phyloP scores from a whole-genome alignment of 1,284 basidiomycete species.

The Tilletia indica region DNA sequence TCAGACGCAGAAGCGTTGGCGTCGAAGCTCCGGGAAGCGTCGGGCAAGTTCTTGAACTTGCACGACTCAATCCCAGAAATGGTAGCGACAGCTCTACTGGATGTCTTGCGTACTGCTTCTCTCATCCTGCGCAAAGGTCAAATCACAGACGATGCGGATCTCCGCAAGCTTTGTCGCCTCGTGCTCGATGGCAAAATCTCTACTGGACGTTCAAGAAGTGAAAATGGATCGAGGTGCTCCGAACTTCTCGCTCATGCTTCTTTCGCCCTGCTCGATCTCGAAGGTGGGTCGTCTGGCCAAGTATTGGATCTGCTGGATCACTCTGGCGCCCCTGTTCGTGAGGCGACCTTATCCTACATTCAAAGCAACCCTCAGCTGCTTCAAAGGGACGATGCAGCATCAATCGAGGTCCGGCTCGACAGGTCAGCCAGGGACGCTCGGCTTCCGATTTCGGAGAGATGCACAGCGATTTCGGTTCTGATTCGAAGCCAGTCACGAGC shows the following conservation, averaged over 20 bases:
- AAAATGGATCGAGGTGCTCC: neutral
- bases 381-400: no score
- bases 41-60: no score
- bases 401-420: neutral
- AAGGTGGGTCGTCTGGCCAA: no score
- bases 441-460: neutral
- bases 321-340: neutral
- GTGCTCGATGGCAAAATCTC: neutral
- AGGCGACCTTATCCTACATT: neutral
- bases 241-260: neutral
- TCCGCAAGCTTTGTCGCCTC: neutral
- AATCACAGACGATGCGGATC: neutral
- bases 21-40: no score
- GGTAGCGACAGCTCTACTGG: neutral
- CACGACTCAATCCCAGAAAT: no score
- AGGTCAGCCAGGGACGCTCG: neutral
- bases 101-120: neutral
- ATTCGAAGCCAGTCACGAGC: neutral
- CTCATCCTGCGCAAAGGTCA: neutral
- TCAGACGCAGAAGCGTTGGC: no score
- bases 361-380: neutral
- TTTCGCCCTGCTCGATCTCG: conserved; percentile 4
- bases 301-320: neutral
- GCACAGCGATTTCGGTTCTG: neutral
- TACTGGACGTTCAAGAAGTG: neutral